Percentiles rank a stretch among this genome's conserved stretches.
Evolutionary conservation across 805 yeast genomes (phyloP).

Genomic region (Tetrapisispora iriomotensis): DNA sequence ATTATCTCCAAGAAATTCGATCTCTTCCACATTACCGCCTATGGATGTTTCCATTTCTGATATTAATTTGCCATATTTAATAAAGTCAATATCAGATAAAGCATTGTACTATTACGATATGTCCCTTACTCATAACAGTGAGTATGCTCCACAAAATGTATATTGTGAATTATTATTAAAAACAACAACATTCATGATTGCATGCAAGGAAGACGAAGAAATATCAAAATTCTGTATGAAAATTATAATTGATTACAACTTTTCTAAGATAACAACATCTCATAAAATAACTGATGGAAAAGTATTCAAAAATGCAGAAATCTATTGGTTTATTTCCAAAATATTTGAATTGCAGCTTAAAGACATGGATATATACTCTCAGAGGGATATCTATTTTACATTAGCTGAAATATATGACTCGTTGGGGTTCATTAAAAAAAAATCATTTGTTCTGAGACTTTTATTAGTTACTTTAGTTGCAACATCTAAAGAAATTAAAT

Average conservation of each 20-base stretch:
- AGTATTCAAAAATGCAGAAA: conserved; percentile 32
- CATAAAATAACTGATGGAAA: not conserved
- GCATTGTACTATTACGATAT: conserved; percentile 36
- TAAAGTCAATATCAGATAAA: conserved; percentile 32
- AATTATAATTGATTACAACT: conserved; percentile 22
- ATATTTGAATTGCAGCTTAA: conserved; percentile 37
- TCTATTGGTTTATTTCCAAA: conserved; percentile 40
- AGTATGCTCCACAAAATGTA: conserved; percentile 73
- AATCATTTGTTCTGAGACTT: conserved; percentile 59
- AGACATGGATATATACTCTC: conserved; percentile 40
- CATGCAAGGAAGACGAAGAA: conserved; percentile 40
- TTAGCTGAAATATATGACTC: conserved; percentile 55
- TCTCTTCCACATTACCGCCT: conserved; percentile 5
- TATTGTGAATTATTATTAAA: conserved; percentile 65
- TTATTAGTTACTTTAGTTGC: conserved; percentile 45
- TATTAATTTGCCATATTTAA: conserved; percentile 27
- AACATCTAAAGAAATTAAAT: conserved; percentile 19
- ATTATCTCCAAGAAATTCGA: conserved; percentile 42
- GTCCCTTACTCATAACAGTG: conserved; percentile 52
- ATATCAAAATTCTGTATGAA: conserved; percentile 35
- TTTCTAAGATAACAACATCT: conserved; percentile 3
- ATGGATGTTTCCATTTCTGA: conserved; percentile 1
- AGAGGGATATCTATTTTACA: conserved; percentile 53
- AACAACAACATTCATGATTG: conserved; percentile 49
- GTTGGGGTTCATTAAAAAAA: conserved; percentile 55